Conservation (phyloP, 2,329 filamentous ascomycete species). For the Endothia cerciana region DNA sequence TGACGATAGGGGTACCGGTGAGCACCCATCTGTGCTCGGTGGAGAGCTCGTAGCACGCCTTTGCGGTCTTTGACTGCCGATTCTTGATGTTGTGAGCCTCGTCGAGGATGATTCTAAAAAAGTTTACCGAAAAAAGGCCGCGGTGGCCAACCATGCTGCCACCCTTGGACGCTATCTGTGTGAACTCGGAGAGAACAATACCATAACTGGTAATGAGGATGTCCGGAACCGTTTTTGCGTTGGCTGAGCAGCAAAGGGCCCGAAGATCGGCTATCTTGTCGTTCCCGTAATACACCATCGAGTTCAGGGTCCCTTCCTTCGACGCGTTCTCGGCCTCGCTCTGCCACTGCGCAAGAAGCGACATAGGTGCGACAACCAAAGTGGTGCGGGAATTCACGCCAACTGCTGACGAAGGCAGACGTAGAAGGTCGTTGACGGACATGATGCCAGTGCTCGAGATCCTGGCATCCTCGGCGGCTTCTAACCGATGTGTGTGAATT, state of each 20-base stretch:
- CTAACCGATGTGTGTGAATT: conserved; percentile 79
- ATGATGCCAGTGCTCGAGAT: conserved; percentile 35
- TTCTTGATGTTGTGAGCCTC: conserved; percentile 95
- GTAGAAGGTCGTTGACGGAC: conserved; percentile 64
- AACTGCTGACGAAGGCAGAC: conserved; percentile 60
- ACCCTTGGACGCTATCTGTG: conserved; percentile 68
- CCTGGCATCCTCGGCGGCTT: conserved; percentile 49
- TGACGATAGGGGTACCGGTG: conserved; percentile 96
- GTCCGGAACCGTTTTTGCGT: conserved; percentile 77
- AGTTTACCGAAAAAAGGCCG: conserved; percentile 88
- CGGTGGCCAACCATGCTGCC: conserved; percentile 67
- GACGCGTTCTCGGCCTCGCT: conserved; percentile 94
- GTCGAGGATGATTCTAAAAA: conserved; percentile 93
- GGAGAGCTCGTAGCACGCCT: conserved; percentile 88
- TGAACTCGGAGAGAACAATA: conserved; percentile 86
- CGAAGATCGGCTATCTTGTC: conserved; percentile 83
- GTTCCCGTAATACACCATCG: conserved; percentile 87
- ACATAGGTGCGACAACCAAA: conserved; percentile 95
- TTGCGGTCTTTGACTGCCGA: conserved; percentile 87
- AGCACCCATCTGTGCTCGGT: conserved; percentile 89
- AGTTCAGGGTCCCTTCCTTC: conserved; percentile 77
- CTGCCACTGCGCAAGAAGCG: conserved; percentile 92
- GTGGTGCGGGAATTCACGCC: conserved; percentile 76
- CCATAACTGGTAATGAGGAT: conserved; percentile 96
- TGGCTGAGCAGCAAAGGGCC: conserved; percentile 75